Conservation (phyloP, 1,284 basidiomycete genomes). For the Apiotrichum mycotoxinovorans region DNA sequence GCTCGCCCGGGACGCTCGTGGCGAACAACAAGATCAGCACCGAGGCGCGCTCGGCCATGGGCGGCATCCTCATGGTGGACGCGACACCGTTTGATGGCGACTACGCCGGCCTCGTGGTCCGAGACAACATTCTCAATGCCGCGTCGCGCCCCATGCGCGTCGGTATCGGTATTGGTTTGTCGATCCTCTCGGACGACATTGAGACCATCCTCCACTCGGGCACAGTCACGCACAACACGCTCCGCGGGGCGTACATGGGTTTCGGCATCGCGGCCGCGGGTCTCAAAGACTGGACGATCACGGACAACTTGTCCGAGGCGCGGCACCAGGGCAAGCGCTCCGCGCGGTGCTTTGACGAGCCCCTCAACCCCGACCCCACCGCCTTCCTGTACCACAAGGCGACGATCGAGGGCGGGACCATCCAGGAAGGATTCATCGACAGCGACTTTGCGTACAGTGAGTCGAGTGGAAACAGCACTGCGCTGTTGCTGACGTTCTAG, state of each 20-base stretch:
- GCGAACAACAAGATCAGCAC: conserved; percentile 47
- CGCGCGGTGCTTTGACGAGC: conserved; percentile 46
- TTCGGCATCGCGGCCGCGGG: conserved; percentile 50
- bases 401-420: conserved; percentile 32
- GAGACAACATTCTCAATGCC: conserved; percentile 49
- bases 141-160: conserved; percentile 47
- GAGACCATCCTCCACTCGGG: conserved; percentile 46
- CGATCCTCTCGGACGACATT: conserved; percentile 51
- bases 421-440: conserved; percentile 47
- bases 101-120: conserved; percentile 47
- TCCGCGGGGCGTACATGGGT: conserved; percentile 48
- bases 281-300: conserved; percentile 43
- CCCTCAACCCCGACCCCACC: conserved; percentile 45
- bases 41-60: conserved; percentile 42
- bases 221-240: conserved; percentile 37
- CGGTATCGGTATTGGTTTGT: conserved; percentile 52
- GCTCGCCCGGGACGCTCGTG: conserved; percentile 50
- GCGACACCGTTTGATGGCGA: conserved; percentile 49
- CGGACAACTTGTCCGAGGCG: conserved; percentile 48
- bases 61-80: conserved; percentile 53
- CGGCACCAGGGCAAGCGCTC: conserved; percentile 42
- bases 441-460: conserved; percentile 48
- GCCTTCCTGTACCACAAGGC: conserved; percentile 39
- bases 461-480: conserved; percentile 20
- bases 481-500: conserved; percentile 14